Conservation (phyloP, 306 rosid genomes). For the Trifolium dubium region DNA sequence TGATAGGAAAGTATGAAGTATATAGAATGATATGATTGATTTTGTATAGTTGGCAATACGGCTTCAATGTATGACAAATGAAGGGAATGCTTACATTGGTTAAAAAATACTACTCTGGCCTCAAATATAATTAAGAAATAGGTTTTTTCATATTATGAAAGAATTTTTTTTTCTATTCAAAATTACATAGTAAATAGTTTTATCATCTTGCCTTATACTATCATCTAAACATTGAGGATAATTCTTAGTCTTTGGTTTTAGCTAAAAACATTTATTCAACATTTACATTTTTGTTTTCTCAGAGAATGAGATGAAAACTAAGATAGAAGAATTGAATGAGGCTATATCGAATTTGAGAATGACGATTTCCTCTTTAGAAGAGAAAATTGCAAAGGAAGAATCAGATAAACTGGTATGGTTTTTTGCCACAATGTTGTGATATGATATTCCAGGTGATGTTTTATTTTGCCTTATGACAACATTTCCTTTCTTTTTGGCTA, state of each 20-base stretch:
- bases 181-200: background rate
- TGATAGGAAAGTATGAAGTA: conserved; percentile 9
- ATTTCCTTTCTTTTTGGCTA: conserved; percentile 34
- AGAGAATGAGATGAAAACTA: conserved; percentile 73
- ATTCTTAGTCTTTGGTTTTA: conserved; percentile 2
- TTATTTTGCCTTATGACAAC: conserved; percentile 18
- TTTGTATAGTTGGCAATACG: background rate
- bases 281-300: conserved; percentile 38
- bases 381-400: conserved; percentile 67
- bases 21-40: conserved; percentile 4
- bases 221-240: background rate
- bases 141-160: background rate
- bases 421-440: conserved; percentile 7
- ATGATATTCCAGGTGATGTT: background rate
- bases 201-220: background rate
- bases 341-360: conserved; percentile 54
- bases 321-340: conserved; percentile 57
- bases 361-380: conserved; percentile 62
- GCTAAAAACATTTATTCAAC: conserved; percentile 9
- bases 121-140: background rate
- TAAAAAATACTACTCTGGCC: background rate
- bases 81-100: background rate
- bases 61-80: conserved; percentile 4
- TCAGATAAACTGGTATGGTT: conserved; percentile 71
- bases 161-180: background rate